Evolutionary conservation across 2,329 filamentous ascomycete genomes (phyloP), one percentile per base, ranked within the genome.

Genomic region (Xylariaceae sp.): DNA sequence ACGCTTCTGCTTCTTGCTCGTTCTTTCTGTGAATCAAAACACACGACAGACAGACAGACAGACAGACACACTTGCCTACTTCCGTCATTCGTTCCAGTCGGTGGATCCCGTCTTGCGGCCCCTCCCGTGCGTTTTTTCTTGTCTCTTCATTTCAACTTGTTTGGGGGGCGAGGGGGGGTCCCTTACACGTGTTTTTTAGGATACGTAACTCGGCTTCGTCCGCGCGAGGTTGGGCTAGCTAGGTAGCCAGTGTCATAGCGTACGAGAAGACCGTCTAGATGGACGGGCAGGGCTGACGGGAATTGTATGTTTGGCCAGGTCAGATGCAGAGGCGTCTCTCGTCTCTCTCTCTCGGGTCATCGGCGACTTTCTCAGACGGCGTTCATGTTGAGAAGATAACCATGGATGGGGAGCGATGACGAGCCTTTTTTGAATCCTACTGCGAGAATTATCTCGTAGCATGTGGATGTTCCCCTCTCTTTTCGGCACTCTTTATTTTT

Each of bases 341-440:
- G 23, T 30, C 23, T 30, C 52, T 13, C 52, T 13, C 11, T 2
- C 60, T 65, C 6, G 34, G 30, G 11, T 17, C 39, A 6, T 53
- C 57, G 13, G 59, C 59, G 34, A 62, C 59, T 30, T 30, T 30
- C 23, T 2, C 64, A 66, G 50, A 66, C 59, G 5, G 59, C 51
- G 30, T 65, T 66, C 53, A 42, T 63, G 18, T 53, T 60, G 13
- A 34, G 37, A 35, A 35, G 57, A 42, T 9, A 30, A 62, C 62
- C 15, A 13, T 50, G 39, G 11, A 57, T 18, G 53, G 42, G 11
- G 53, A 63, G 0, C 17, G 2, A 18, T 18, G 17, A 18, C 17
- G 17, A 18, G 17, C 2, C 2, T 1, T 18, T 18, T 64, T 63
- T 37, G 55, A 61, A n/a, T 62, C 63, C 9, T 30, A 63, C 45